phyloP scores from a whole-genome alignment of 2,329 filamentous ascomycete species.

The Apiospora koreana region DNA sequence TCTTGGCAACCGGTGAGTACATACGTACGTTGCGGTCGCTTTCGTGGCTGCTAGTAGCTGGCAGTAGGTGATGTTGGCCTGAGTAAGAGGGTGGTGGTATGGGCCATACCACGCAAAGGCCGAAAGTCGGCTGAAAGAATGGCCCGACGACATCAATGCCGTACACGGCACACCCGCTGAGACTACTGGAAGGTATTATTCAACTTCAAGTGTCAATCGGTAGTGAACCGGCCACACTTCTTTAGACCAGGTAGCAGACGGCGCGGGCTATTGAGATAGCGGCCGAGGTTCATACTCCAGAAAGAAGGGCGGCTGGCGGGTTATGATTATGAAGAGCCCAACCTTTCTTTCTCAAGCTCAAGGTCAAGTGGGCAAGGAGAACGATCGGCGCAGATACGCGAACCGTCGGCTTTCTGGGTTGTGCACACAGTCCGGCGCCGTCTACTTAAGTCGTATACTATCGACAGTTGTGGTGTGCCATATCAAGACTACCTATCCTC shows the following conservation, averaged over 20 bases:
- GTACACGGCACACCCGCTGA: background rate
- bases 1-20: background rate
- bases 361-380: background rate
- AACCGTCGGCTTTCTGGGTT: slow-evolving; percentile 7
- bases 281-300: slow-evolving; percentile 1
- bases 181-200: background rate
- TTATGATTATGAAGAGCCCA: slow-evolving; percentile 1
- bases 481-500: background rate
- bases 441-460: slow-evolving; percentile 7
- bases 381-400: background rate
- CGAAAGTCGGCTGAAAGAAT: background rate
- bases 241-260: background rate
- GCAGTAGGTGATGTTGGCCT: too few relatives aligned
- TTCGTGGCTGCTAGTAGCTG: background rate
- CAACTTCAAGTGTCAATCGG: slow-evolving; percentile 3
- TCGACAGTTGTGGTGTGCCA: slow-evolving; percentile 1
- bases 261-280: background rate
- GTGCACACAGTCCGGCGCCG: background rate
- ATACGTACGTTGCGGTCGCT: background rate
- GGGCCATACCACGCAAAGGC: background rate
- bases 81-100: background rate
- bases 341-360: background rate
- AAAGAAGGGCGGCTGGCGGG: background rate
- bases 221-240: background rate
- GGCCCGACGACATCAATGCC: background rate